Evolutionary conservation across 2,329 filamentous ascomycete genomes (phyloP), one percentile per base, ranked within the genome.

Genomic region (Huntiella abstrusa): DNA sequence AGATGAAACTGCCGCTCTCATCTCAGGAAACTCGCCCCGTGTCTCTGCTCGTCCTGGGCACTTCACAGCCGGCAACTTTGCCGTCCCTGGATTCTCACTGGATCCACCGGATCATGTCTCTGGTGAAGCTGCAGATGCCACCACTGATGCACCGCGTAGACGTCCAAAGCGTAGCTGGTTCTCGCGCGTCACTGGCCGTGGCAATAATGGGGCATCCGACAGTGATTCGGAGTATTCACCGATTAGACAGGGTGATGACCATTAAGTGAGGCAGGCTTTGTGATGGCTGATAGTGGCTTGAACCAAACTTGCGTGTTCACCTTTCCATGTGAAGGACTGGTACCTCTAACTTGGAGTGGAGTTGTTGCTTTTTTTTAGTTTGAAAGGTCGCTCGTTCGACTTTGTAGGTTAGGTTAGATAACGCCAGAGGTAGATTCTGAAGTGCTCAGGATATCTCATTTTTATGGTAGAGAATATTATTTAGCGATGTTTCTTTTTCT

Each of bases 1-100:
- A 10, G 44, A 46, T 22, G 86, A 95, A 62, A 77, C 79, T 6
- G 84, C 83, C n/a, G 85, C 85, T 2, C 68, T 94, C 8, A 77
- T 93, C 61, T 75, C 78, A 39, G 71, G 72, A 35, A 76, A 77
- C 38, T 94, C 87, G n/a, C 83, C 83, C 1, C n/a, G 33, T 19
- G 22, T 32, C 33, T 62, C 61, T 1, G 73, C 83, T 6, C 80
- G 80, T 33, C 87, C 81, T 8, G 79, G 83, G 53, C 37, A 43
- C 5, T 49, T 49, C 16, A 49, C 43, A 4, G 73, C 86, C 41
- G 75, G 79, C 44, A 68, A 68, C 47, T 67, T 67, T 15, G 59
- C 64, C 33, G 57, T 60, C 38, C 85, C 86, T 1, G 79, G 81
- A 6, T 68, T 95, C 48, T 77, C 85, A 55, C 82, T 95, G 48